Evolutionary conservation across 2,329 filamentous ascomycete species (phyloP).

Genomic region (Pyrenochaeta sp.): DNA sequence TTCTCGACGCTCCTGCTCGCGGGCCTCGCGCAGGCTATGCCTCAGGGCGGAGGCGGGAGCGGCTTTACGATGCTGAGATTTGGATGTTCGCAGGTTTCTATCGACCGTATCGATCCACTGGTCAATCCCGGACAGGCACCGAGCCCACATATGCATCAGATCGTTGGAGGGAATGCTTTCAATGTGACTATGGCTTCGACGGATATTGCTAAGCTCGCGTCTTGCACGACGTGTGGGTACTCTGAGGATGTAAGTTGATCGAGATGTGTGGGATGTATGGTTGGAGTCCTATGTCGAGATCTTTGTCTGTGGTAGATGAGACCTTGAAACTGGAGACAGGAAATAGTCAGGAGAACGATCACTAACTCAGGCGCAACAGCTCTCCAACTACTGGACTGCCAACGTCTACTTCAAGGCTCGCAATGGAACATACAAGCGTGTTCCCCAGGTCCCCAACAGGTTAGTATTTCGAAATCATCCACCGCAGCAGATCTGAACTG

Average conservation of each 20-base stretch:
- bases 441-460: constrained; percentile 37
- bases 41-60: constrained; percentile 22
- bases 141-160: constrained; percentile 49
- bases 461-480: neutral
- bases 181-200: constrained; percentile 53
- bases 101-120: constrained; percentile 41
- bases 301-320: no score
- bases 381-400: constrained; percentile 44
- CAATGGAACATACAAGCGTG: constrained; percentile 43
- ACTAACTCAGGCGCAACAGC: constrained; percentile 2
- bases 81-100: constrained; percentile 40
- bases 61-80: constrained; percentile 42
- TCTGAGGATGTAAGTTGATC: constrained; percentile 24
- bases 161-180: constrained; percentile 56
- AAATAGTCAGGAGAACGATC: neutral
- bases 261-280: neutral
- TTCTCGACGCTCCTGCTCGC: constrained; percentile 29
- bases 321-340: neutral
- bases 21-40: constrained; percentile 27
- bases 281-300: no score
- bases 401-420: constrained; percentile 44
- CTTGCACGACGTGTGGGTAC: constrained; percentile 52
- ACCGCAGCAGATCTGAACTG: neutral
- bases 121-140: constrained; percentile 47
- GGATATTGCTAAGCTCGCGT: constrained; percentile 37